Evolutionary conservation across 2,329 filamentous ascomycete species (phyloP), one percentile per base, ranked within the genome.

Genomic region (Rosellinia necatrix): DNA sequence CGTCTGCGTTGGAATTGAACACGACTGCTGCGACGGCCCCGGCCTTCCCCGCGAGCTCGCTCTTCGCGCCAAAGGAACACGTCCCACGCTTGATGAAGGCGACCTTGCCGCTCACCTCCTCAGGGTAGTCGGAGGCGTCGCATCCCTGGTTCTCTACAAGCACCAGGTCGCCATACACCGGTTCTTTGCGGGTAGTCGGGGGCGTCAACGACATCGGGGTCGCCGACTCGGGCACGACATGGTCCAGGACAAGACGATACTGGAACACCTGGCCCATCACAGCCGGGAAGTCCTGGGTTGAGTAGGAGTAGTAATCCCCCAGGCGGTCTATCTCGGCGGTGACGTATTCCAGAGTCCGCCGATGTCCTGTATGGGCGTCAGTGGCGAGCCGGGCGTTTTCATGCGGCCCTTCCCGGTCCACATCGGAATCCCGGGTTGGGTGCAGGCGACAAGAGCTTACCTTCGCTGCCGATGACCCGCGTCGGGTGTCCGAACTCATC

Each of bases 21-120:
- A 94, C 78, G 12, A 94, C 74, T 1, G 86, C 88, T 1, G 86
- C 90, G 3, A 83, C 71, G 4, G 90, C 90, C 17, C 89, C 88
- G 1, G 88, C 88, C 44, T 76, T 78, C 37, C 86, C 87, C 5
- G 90, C 89, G 12, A 82, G 75, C 49, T 79, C 80, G 1, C 87
- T 87, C 75, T 94, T 94, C 56, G 79, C 73, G 9, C 86, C 88
- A 64, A 93, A 94, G 6, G 84, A 64, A 68, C 90, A 94, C 1
- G 74, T 78, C 49, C 90, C 90, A 52, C 90, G 85, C 25, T 79
- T 77, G 61, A 94, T 81, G 32, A 94, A 77, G 8, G 87, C 89
- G 56, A 94, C 86, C 55, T 83, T 84, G 46, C 85, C 87, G 8
- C 75, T 70, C 3, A 87, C 74, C 1, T 75, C 71, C 1, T 77